A percentile compares a stretch with the other conserved stretches of the same genome.
Evolutionary conservation across 768 basidiomycete genomes (phyloP).

Genomic region (Xanthoconium stramineum): DNA sequence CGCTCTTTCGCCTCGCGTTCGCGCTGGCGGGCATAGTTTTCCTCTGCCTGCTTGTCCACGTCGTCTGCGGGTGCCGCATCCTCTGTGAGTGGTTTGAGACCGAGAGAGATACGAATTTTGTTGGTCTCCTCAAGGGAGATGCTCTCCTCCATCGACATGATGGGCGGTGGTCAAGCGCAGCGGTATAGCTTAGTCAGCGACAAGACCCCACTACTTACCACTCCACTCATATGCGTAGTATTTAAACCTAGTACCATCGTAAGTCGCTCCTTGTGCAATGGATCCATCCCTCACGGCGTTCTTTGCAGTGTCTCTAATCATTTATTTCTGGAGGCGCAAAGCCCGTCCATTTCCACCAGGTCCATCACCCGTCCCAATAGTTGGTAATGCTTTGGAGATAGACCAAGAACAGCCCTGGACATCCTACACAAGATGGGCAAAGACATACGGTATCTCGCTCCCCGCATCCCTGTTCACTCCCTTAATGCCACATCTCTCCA

Average conservation of each 20-base stretch:
- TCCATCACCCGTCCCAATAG: conserved; percentile 42
- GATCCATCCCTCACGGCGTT: conserved; percentile 15
- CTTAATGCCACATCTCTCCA: neutral
- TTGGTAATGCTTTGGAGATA: conserved; percentile 31
- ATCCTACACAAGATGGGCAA: conserved; percentile 32
- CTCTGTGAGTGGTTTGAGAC: conserved; percentile 90
- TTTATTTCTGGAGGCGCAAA: conserved; percentile 9
- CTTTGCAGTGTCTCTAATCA: conserved; percentile 1
- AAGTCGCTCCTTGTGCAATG: neutral
- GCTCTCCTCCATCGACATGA: conserved; percentile 76
- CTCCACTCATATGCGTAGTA: neutral
- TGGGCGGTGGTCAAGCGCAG: neutral
- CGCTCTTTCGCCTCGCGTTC: conserved; percentile 68
- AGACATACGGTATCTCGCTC: conserved; percentile 24
- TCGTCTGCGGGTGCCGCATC: conserved; percentile 67
- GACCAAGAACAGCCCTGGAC: conserved; percentile 28
- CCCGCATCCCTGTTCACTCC: conserved; percentile 10
- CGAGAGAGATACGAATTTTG: conserved; percentile 90
- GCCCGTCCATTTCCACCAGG: conserved; percentile 42
- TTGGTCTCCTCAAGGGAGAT: conserved; percentile 94
- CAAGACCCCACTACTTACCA: too few relatives aligned
- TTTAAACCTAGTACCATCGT: neutral
- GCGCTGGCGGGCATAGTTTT: conserved; percentile 75
- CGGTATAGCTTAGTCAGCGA: neutral
- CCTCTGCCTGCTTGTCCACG: conserved; percentile 80